Evolutionary conservation across 805 yeast genomes (phyloP), one percentile per base, ranked within the genome.

Genomic region (Saturnispora silvae): DNA sequence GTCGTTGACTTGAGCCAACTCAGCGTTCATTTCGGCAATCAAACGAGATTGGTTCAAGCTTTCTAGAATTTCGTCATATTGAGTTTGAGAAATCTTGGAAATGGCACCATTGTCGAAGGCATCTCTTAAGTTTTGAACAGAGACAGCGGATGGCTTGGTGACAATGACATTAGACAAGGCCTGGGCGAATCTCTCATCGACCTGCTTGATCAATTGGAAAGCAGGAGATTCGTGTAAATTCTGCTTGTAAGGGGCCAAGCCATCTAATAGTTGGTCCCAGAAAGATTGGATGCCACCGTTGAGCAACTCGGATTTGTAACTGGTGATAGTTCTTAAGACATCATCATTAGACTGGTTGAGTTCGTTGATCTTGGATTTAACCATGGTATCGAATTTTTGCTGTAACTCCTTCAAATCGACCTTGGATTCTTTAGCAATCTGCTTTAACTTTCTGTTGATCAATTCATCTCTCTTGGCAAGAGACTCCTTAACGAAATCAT

Each of bases 361-460:
- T 20, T 16, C 14, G 31, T 16, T 17, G 25, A 30, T 20, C 31
- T 40, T 44, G 9, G 34, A 11, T 4, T 35, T 24, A 18, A 56
- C 52, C 35, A 49, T 48, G n/a, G 40, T 40, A 14, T 54, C 47
- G 14, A 54, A 44, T 31, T 37, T 33, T 9, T 38, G 32, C 18
- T 46, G 44, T 13, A 56, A 43, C 14, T 49, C 50, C 6, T 47
- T 47, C 6, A 49, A 36, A 16, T 45, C 33, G 16, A 53, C 28
- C 11, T 43, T 39, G 28, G 46, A 40, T 23, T 40, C 33, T 23
- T 47, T 31, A 9, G 61, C 48, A 34, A 56, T 39, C 14, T 40
- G 20, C 28, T 43, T 39, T 27, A 56, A 43, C 38, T 53, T 54
- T 34, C 45, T 41, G 5, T 51, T 47, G 26, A 56, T 52, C 15